phyloP scores from a whole-genome alignment of 1,284 basidiomycete genomes.

The Ustilago nuda region DNA sequence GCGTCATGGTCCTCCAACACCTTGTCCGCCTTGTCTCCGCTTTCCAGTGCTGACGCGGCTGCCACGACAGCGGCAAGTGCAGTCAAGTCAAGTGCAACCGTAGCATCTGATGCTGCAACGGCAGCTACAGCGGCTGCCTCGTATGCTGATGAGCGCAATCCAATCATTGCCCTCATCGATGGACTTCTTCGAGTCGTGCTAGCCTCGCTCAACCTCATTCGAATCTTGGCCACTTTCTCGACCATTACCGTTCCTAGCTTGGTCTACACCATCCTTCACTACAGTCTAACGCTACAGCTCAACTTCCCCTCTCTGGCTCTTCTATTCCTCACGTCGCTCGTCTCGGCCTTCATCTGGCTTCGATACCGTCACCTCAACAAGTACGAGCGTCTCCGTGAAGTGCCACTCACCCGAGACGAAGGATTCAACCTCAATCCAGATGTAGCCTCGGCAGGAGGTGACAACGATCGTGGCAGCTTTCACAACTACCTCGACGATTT shows the following conservation, averaged over 20 bases:
- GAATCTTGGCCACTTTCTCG: constrained; percentile 55
- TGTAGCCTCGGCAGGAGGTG: constrained; percentile 49
- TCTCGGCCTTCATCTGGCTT: constrained; percentile 70
- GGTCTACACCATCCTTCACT: constrained; percentile 63
- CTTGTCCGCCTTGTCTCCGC: constrained; percentile 14
- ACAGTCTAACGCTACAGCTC: constrained; percentile 67
- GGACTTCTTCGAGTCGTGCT: constrained; percentile 55
- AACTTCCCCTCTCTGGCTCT: constrained; percentile 64
- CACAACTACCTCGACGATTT: constrained; percentile 69
- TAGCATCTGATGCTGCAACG: constrained; percentile 7
- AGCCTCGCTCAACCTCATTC: constrained; percentile 60
- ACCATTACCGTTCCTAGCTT: constrained; percentile 64
- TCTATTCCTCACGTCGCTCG: constrained; percentile 49
- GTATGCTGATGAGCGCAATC: constrained; percentile 45
- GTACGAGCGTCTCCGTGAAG: constrained; percentile 65
- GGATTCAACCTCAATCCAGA: constrained; percentile 66
- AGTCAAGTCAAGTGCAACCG: neutral
- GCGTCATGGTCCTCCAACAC: constrained; percentile 32
- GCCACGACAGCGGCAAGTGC: constrained; percentile 3
- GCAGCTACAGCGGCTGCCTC: constrained; percentile 18
- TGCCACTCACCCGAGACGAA: constrained; percentile 64
- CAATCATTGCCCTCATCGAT: constrained; percentile 51
- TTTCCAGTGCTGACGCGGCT: constrained; percentile 17
- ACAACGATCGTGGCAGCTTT: constrained; percentile 61
- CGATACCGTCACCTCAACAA: constrained; percentile 65